Percentiles rank a stretch among this genome's conserved stretches.
Conservation (phyloP, 2,329 filamentous ascomycete genomes). For the Alternaria gansuensis region DNA sequence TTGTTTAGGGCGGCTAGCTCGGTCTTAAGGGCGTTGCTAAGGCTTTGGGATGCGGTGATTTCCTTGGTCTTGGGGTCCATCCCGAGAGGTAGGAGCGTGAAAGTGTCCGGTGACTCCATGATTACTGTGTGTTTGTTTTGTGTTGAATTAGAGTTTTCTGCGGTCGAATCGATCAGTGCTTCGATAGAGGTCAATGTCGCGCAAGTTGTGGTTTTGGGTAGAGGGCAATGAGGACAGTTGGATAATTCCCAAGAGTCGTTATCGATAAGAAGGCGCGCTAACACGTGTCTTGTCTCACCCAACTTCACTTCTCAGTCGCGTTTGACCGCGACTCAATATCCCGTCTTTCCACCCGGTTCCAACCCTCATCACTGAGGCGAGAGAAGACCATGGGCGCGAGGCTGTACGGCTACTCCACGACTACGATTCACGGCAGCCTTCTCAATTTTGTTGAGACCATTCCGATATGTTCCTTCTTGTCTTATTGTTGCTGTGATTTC, state of each 20-base stretch:
- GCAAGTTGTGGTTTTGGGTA: slow-evolving; percentile 11
- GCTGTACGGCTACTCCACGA: background rate
- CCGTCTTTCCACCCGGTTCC: background rate
- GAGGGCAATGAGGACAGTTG: slow-evolving; percentile 37
- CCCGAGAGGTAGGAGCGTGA: slow-evolving; percentile 81
- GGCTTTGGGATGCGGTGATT: slow-evolving; percentile 62
- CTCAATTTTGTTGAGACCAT: background rate
- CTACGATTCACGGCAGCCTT: background rate
- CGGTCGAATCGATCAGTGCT: background rate
- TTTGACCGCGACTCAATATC: background rate
- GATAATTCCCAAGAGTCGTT: slow-evolving; percentile 22
- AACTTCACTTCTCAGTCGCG: background rate
- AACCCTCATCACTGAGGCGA: background rate
- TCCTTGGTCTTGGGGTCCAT: slow-evolving; percentile 85
- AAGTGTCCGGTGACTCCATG: slow-evolving; percentile 66
- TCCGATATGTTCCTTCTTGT: background rate
- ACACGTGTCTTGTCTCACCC: slow-evolving; percentile 18
- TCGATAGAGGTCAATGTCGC: background rate
- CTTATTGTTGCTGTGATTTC: background rate
- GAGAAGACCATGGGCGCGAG: background rate
- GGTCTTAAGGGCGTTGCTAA: slow-evolving; percentile 48
- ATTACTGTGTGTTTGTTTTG: slow-evolving; percentile 1
- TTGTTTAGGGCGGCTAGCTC: slow-evolving; percentile 76
- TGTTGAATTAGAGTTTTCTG: background rate
- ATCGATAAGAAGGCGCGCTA: slow-evolving; percentile 32